Conservation (phyloP, 2,329 filamentous ascomycete species). For the Aspergillus cejpii region DNA sequence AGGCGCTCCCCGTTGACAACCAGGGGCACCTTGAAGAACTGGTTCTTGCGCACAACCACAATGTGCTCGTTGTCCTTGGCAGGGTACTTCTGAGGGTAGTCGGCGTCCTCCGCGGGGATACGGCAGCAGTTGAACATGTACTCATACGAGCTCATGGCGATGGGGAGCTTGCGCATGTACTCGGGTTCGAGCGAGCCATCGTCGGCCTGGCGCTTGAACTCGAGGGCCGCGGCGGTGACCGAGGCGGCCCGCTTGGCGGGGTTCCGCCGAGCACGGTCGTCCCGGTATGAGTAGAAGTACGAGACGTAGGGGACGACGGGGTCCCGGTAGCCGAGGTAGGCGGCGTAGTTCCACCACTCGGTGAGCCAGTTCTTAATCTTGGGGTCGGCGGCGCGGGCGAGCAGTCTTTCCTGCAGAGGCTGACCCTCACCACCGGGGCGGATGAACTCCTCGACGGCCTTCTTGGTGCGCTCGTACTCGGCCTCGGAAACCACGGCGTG, state of each 20-base stretch:
- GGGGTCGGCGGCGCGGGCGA: slow-evolving; percentile 71
- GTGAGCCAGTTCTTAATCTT: slow-evolving; percentile 87
- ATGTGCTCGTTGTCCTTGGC: slow-evolving; percentile 75
- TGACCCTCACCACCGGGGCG: slow-evolving; percentile 77
- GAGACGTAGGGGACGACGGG: slow-evolving; percentile 96
- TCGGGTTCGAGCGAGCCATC: slow-evolving; percentile 78
- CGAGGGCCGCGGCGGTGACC: slow-evolving; percentile 73
- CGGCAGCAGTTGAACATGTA: slow-evolving; percentile 98
- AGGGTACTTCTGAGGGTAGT: slow-evolving; percentile 76
- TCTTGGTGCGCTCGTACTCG: slow-evolving; percentile 59
- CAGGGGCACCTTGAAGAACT: slow-evolving; percentile 87
- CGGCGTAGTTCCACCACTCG: slow-evolving; percentile 97
- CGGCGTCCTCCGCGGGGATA: slow-evolving; percentile 72
- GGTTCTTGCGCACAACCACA: slow-evolving; percentile 85
- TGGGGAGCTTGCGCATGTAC: slow-evolving; percentile 96
- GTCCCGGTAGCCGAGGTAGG: slow-evolving; percentile 89
- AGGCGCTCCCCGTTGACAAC: slow-evolving; percentile 77
- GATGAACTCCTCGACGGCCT: slow-evolving; percentile 81
- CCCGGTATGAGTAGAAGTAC: slow-evolving; percentile 98
- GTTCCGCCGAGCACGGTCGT: slow-evolving; percentile 80
- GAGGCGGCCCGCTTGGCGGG: slow-evolving; percentile 90
- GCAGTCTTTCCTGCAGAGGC: slow-evolving; percentile 78
- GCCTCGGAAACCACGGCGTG: slow-evolving; percentile 54
- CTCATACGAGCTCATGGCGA: slow-evolving; percentile 97
- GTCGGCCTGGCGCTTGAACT: slow-evolving; percentile 94